phyloP scores from a whole-genome alignment of 305 asterid species.

The Solanum hybrid region DNA sequence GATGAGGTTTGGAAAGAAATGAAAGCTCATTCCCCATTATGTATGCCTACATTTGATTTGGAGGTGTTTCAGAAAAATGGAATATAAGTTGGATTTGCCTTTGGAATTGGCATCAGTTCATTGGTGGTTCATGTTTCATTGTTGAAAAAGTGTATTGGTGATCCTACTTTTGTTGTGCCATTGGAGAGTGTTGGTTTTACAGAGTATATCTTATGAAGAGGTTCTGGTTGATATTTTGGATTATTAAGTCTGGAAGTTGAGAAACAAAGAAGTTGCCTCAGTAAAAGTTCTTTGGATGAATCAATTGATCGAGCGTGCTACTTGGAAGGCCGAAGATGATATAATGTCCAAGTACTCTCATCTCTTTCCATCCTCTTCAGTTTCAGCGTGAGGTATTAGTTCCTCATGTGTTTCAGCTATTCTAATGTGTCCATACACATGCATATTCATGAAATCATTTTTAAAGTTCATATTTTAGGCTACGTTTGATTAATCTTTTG shows the following conservation, averaged over 20 bases:
- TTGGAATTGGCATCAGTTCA: too few relatives aligned
- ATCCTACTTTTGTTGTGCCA: not conserved
- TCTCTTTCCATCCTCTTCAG: not conserved
- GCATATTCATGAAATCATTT: not conserved
- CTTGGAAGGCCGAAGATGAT: too few relatives aligned
- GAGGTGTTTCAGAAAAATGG: too few relatives aligned
- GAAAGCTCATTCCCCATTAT: too few relatives aligned
- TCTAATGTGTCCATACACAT: not conserved
- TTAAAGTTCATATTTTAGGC: not conserved
- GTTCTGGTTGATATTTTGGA: not conserved
- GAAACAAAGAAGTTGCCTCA: not conserved
- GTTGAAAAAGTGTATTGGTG: not conserved
- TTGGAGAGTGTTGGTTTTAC: not conserved
- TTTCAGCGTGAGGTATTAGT: not conserved
- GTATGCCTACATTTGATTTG: too few relatives aligned
- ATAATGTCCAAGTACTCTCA: too few relatives aligned
- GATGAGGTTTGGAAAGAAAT: too few relatives aligned
- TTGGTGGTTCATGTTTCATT: too few relatives aligned
- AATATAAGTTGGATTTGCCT: too few relatives aligned
- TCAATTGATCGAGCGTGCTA: too few relatives aligned
- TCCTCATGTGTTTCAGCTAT: not conserved
- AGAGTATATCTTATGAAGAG: not conserved
- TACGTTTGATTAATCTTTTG: not conserved
- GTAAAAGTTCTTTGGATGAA: not conserved
- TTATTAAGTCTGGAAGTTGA: not conserved